A percentile compares a stretch with the other conserved stretches of the same genome.
Evolutionary conservation across 139 green algal genomes (phyloP).

Genomic region (Gonium pectorale): DNA sequence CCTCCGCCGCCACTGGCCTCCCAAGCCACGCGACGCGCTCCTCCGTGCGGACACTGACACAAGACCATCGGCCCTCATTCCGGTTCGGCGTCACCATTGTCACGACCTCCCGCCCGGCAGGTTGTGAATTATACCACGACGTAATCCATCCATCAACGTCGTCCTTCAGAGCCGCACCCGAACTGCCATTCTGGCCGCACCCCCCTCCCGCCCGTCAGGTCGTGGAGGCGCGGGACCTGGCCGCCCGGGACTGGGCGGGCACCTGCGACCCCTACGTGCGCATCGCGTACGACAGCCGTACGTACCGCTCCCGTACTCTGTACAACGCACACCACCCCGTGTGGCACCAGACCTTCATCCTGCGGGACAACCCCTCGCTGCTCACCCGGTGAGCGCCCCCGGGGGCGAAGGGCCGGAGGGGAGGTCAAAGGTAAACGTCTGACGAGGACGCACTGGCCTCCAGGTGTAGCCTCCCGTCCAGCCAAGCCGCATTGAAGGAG

Average conservation of each 20-base stretch:
- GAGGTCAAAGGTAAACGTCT: neutral
- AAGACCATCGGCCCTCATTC: too few relatives aligned
- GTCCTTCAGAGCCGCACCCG: neutral
- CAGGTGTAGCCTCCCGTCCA: neutral
- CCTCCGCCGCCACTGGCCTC: too few relatives aligned
- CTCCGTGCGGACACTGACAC: too few relatives aligned
- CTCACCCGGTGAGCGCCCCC: slow-evolving; percentile 29
- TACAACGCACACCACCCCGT: slow-evolving; percentile 47
- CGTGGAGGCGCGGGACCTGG: slow-evolving; percentile 43
- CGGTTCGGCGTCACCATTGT: too few relatives aligned
- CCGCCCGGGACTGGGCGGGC: slow-evolving; percentile 46
- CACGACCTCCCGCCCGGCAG: too few relatives aligned
- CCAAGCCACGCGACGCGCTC: too few relatives aligned
- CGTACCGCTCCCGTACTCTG: slow-evolving; percentile 46
- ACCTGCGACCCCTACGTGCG: slow-evolving; percentile 51
- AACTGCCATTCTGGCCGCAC: neutral
- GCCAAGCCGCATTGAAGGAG: too few relatives aligned
- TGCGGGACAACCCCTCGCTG: slow-evolving; percentile 49
- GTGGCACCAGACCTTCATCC: slow-evolving; percentile 51
- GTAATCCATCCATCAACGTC: too few relatives aligned
- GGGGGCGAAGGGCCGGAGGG: neutral
- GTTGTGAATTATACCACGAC: neutral
- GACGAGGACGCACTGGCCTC: too few relatives aligned
- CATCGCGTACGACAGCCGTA: slow-evolving; percentile 36
- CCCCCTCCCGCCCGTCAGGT: neutral